Evolutionary conservation across 1,284 basidiomycete species (phyloP).

Genomic region (Tranzscheliella williamsii): DNA sequence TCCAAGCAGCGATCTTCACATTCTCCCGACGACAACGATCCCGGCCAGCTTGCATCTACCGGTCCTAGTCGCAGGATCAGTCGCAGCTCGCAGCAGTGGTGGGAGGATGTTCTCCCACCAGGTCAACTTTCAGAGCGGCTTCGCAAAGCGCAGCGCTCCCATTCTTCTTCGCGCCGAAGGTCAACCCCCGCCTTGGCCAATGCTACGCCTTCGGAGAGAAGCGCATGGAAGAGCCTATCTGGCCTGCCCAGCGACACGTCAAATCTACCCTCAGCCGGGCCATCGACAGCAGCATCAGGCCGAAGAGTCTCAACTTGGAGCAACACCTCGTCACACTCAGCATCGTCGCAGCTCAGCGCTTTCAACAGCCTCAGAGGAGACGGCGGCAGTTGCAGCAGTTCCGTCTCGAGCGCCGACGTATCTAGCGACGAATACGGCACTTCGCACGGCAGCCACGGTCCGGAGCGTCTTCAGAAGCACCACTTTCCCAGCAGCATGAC

Average conservation of each 20-base stretch:
- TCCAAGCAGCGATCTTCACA: background rate
- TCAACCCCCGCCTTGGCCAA: conserved; percentile 27
- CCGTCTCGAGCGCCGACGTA: conserved; percentile 26
- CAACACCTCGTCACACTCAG: conserved; percentile 20
- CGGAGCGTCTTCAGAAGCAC: conserved; percentile 2
- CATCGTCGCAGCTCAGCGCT: conserved; percentile 3
- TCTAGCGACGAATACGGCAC: conserved; percentile 27
- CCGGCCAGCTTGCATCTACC: background rate
- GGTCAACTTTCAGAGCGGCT: conserved; percentile 49
- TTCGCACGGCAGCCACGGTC: conserved; percentile 14
- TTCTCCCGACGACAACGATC: background rate
- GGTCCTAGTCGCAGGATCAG: background rate
- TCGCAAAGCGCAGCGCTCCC: conserved; percentile 40
- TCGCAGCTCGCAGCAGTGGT: conserved; percentile 39
- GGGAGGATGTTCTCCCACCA: conserved; percentile 49
- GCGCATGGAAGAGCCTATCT: conserved; percentile 29
- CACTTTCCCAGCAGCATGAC: background rate
- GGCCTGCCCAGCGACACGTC: conserved; percentile 22
- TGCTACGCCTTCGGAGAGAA: conserved; percentile 32
- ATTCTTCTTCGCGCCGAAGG: conserved; percentile 23
- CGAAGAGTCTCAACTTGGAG: conserved; percentile 17
- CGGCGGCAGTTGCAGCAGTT: conserved; percentile 2
- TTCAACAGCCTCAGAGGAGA: conserved; percentile 2
- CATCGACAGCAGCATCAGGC: conserved; percentile 8
- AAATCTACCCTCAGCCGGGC: too few species aligned